These are phyloP conservation scores for Primulina tabacum DNA, from an alignment of 257 asterid genomes.

Conservation along the genomic window DNA sequence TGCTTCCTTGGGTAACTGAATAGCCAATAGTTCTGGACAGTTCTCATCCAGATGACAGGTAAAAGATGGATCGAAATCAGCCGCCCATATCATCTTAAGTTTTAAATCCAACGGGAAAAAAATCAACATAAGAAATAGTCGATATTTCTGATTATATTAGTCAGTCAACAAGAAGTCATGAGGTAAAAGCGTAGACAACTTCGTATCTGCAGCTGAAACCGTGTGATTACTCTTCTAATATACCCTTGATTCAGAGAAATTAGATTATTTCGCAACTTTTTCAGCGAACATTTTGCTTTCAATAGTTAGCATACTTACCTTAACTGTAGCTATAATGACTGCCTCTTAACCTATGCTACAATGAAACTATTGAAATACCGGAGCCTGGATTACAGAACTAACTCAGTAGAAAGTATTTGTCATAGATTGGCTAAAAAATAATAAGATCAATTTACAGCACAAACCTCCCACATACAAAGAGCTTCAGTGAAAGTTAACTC, in stretches of 20 bases:
- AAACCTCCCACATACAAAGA: slow-evolving; percentile 99
- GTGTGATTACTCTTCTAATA: slow-evolving; percentile 9
- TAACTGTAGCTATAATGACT: not conserved
- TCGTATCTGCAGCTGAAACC: slow-evolving; percentile 6
- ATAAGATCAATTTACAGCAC: slow-evolving; percentile 36
- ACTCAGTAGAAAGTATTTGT: slow-evolving; percentile 15
- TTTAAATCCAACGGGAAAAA: slow-evolving; percentile 15
- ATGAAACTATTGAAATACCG: not conserved
- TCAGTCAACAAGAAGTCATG: not conserved
- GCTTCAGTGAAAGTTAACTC: slow-evolving; percentile 89
- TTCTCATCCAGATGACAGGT: slow-evolving; percentile 58
- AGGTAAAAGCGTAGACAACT: not conserved
- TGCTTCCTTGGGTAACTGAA: slow-evolving; percentile 58
- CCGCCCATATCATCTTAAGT: slow-evolving; percentile 99
- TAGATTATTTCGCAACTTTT: not conserved
- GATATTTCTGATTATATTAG: not conserved
- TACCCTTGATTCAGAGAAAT: not conserved
- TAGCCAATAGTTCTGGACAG: slow-evolving; percentile 70
- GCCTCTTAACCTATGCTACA: not conserved
- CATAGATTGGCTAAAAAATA: slow-evolving; percentile 15
- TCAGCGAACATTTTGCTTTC: not conserved
- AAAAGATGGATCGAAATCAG: slow-evolving; percentile 80
- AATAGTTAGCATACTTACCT: not conserved
- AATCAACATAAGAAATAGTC: not conserved
- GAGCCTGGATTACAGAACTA: not conserved